Percentiles rank a stretch among this genome's conserved stretches.
These are phyloP conservation scores for Phragmites australis DNA, from an alignment of 176 grass and related monocot genomes.

Conservation along the genomic window DNA sequence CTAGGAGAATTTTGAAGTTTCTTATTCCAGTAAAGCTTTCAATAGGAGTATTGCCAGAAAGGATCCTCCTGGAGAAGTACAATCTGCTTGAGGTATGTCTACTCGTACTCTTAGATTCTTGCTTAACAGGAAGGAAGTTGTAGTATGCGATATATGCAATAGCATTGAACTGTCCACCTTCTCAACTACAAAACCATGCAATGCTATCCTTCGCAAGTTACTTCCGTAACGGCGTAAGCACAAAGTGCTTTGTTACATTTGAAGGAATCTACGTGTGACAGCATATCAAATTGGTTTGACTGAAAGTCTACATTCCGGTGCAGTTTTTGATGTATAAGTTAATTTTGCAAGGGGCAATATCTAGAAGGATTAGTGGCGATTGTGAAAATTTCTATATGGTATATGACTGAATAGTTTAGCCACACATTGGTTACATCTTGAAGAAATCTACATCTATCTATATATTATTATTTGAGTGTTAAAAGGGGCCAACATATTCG, in stretches of 20 bases:
- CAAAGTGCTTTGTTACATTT: slow-evolving; percentile 20
- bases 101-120: neutral
- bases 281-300: slow-evolving; percentile 7
- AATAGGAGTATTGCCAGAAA: slow-evolving; percentile 80
- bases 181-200: slow-evolving; percentile 4
- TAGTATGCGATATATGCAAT: neutral
- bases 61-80: slow-evolving; percentile 63
- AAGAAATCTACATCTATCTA: slow-evolving; percentile 19
- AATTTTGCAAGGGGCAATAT: neutral
- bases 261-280: neutral
- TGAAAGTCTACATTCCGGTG: neutral
- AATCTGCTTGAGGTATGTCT: slow-evolving; percentile 79
- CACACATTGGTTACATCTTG: neutral
- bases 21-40: slow-evolving; percentile 94
- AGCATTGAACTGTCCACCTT: neutral
- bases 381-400: neutral
- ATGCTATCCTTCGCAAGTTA: neutral
- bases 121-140: neutral
- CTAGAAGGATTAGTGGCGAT: neutral
- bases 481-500: too few species aligned
- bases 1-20: slow-evolving; percentile 94
- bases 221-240: neutral
- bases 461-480: too few species aligned
- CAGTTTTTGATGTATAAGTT: neutral
- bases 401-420: neutral